Evolutionary conservation across 371 early-diverging fungal genomes (phyloP).

Genomic region (Actinomucor elegans): DNA sequence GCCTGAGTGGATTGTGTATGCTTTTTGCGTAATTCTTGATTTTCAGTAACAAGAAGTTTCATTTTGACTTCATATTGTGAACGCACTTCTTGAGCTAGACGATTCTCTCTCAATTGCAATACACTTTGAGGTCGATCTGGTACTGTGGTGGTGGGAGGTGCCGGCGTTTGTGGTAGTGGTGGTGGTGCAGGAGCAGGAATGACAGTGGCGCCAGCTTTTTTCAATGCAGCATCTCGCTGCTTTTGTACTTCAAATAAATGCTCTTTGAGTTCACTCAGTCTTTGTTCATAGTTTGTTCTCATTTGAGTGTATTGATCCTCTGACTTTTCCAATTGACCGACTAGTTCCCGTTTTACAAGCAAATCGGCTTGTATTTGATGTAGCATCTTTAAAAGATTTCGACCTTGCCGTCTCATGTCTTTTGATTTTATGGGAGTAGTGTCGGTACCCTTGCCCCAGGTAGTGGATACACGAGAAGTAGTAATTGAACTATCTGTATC

Average conservation of each 20-base stretch:
- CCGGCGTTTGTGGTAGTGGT: too few relatives aligned
- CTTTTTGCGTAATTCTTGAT: conserved; percentile 58
- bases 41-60: conserved; percentile 63
- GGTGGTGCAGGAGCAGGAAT: background rate
- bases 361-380: conserved; percentile 71
- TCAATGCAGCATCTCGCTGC: conserved; percentile 55
- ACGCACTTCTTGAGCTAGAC: conserved; percentile 33
- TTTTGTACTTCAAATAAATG: conserved; percentile 55
- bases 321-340: conserved; percentile 53
- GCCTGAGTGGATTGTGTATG: conserved; percentile 49
- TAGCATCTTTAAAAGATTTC: conserved; percentile 46
- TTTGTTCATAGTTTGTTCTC: conserved; percentile 65
- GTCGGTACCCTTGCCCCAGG: background rate
- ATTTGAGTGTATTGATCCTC: conserved; percentile 57
- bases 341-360: conserved; percentile 56
- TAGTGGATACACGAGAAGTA: conserved; percentile 26
- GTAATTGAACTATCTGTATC: conserved; percentile 44
- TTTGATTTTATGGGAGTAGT: conserved; percentile 1
- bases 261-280: conserved; percentile 56
- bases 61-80: conserved; percentile 64
- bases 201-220: background rate
- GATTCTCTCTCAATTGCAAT: conserved; percentile 29
- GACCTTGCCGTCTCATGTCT: conserved; percentile 25
- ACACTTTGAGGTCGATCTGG: conserved; percentile 5
- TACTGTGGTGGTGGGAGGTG: background rate